Evolutionary conservation across 257 asterid genomes (phyloP), one percentile per base, ranked within the genome.

Genomic region (Jacaranda copaia): DNA sequence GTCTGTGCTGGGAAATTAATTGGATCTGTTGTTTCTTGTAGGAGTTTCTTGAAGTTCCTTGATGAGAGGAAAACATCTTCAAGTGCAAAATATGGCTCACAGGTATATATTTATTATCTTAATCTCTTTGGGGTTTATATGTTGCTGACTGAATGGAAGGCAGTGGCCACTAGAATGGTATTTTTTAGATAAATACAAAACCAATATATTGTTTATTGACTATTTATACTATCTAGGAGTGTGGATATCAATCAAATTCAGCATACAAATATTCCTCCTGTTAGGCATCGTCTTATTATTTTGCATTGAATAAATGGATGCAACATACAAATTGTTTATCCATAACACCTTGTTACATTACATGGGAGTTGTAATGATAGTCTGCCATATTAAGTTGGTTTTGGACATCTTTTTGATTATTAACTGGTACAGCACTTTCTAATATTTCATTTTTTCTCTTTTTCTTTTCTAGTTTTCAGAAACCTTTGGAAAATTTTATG

Each of bases 41-140:
- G 99, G 99, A 84, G 95, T 80, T 96, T 96, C 84, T 75, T 93
- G 84, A 93, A 97, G 87, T 93, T 90, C 79, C 97, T 96, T 67
- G 95, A 85, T 78, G 97, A 89, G 79, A 85, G 75, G 74, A 91
- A 87, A 75, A 80, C 81, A 36, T 71, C 96, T 78, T 82, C 96
- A 43, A 86, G 84, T 80, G 86, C 93, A 59, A 93, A 88, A 86
- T 87, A 89, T 88, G 88, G 97, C 74, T 90, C 96, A 51, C 99
- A 96, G 97, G 99, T 93, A 87, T 52, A 8, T 68, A 35, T 40
- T 69, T 32, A n/a, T 58, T 63, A n/a, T 72, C 48, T 42, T 66
- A 52, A 13, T 52, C 45, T 48, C 69, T 80, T 57, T 55, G 11
- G 60, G 60, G 32, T 82, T 35, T 71, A 36, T 39, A 36, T 12